A percentile compares a stretch with the other conserved stretches of the same genome.
These are phyloP conservation scores for Hydnomerulius pinastri DNA, from an alignment of 768 basidiomycete species.

Conservation along the genomic window DNA sequence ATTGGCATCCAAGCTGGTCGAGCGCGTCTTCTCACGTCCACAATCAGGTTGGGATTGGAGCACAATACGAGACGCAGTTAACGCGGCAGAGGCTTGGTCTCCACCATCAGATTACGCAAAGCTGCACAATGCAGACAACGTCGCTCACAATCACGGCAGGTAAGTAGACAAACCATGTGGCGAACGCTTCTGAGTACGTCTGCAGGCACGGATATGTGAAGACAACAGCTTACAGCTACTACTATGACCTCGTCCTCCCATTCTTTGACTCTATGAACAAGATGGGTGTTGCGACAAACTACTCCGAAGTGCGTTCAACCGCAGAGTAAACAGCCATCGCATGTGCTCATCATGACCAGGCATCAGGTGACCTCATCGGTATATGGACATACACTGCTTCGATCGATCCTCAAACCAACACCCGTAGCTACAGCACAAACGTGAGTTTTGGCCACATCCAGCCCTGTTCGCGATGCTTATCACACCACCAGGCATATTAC, in stretches of 20 bases:
- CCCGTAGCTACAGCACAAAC: slow-evolving; percentile 16
- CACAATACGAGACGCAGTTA: slow-evolving; percentile 12
- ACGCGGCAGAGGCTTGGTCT: slow-evolving; percentile 15
- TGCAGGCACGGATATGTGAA: slow-evolving; percentile 14
- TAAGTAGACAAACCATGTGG: neutral
- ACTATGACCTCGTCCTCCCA: slow-evolving; percentile 12
- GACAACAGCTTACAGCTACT: slow-evolving; percentile 18
- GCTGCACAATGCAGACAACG: slow-evolving; percentile 11
- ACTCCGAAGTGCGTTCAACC: slow-evolving; percentile 10
- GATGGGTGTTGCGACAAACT: slow-evolving; percentile 12
- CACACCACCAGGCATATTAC: slow-evolving; percentile 15
- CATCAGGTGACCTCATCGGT: slow-evolving; percentile 15
- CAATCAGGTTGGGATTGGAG: slow-evolving; percentile 16
- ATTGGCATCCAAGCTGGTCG: too few species aligned
- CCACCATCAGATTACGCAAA: slow-evolving; percentile 14
- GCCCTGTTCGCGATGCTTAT: neutral
- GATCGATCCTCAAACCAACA: slow-evolving; percentile 15
- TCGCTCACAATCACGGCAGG: slow-evolving; percentile 13
- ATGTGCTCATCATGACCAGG: slow-evolving; percentile 1
- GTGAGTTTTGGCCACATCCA: neutral
- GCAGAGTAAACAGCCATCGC: neutral
- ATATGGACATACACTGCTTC: slow-evolving; percentile 20
- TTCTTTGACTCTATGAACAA: slow-evolving; percentile 20
- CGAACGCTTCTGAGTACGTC: neutral
- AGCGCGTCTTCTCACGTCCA: neutral